Percentiles rank a stretch among this genome's conserved stretches.
Evolutionary conservation across 768 basidiomycete species (phyloP).

Genomic region (Kwoniella sp.): DNA sequence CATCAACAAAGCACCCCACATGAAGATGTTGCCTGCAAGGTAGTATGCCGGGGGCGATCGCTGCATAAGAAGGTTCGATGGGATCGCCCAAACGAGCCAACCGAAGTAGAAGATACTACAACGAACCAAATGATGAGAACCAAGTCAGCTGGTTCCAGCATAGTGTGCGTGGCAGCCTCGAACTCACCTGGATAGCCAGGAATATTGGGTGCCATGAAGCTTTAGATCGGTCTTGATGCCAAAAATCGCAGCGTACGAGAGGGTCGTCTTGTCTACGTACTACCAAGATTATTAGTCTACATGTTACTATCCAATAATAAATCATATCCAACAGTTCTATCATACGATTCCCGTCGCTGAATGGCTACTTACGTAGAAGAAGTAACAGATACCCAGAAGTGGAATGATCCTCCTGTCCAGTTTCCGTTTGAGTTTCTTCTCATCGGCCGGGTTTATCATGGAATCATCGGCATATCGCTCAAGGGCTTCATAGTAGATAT

Average conservation of each 20-base stretch:
- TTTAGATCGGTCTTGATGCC: constrained; percentile 55
- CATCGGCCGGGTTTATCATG: constrained; percentile 35
- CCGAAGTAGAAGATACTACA: constrained; percentile 58
- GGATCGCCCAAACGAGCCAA: constrained; percentile 59
- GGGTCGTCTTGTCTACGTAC: constrained; percentile 52
- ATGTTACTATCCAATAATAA: neutral
- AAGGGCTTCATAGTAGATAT: constrained; percentile 45
- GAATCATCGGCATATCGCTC: constrained; percentile 46
- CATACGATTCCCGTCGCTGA: too few species aligned
- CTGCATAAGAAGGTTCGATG: constrained; percentile 59
- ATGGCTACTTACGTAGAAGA: constrained; percentile 38
- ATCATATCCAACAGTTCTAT: too few species aligned
- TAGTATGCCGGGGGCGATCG: constrained; percentile 57
- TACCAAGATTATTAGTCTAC: neutral
- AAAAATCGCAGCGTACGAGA: constrained; percentile 53
- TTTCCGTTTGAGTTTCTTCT: constrained; percentile 48
- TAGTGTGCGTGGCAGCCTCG: too few species aligned
- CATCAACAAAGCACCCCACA: constrained; percentile 59
- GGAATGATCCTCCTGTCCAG: constrained; percentile 47
- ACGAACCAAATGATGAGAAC: neutral
- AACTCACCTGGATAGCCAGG: constrained; percentile 43
- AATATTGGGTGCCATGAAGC: constrained; percentile 55
- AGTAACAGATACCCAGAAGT: constrained; percentile 46
- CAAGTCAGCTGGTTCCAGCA: neutral
- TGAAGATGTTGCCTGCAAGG: constrained; percentile 57